Base-by-base conservation (phyloP, 306 rosid species). In the Parietaria judaica region DNA sequence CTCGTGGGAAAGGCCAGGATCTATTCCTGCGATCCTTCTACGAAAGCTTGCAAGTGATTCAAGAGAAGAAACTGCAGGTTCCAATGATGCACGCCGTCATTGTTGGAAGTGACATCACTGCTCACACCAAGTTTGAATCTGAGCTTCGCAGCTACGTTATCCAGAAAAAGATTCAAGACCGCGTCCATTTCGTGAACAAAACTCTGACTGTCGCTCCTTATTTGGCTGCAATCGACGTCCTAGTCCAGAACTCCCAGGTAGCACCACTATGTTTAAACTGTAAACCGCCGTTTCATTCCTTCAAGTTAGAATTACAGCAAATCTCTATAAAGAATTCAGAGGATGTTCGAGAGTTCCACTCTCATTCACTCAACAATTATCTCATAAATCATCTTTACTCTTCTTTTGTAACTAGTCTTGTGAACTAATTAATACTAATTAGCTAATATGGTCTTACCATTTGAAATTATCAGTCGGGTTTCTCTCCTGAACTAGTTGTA, bases 221-320 rank as follows among this genome's bases (percentile, higher is more conserved):
- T 76, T 77, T 88, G 58, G 95, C 95, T 72, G 79, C 95, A n/a
- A 78, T 92, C 53, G 99, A 92, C 73, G 97, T 86, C 74, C 96
- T 88, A 60, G 95, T 92, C 76, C 99, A 92, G 79, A 92, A 88
- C 69, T 88, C 97, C 35, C 96, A 92, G 97, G 99, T 88, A 77
- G 39, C 10, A 36, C 64, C 36, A 7, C 53, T 56, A 15, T 63
- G 59, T 58, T 54, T 39, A 4, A 23, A 23, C 31, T 23, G 1
- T 23, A 7, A 16, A n/a, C 38, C 10, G 4, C 58, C 44, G 1
- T 44, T 58, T 53, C 36, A 17, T 7, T 34, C 39, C 60, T 45
- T 47, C 13, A 5, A 34, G 13, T 31, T 7, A 49, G 2, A 7
- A 17, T 54, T 7, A 46, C 13, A 13, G 50, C 13, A 8, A 46